Evolutionary conservation across 257 asterid genomes (phyloP).

Genomic region (Nicotiana tabacum): DNA sequence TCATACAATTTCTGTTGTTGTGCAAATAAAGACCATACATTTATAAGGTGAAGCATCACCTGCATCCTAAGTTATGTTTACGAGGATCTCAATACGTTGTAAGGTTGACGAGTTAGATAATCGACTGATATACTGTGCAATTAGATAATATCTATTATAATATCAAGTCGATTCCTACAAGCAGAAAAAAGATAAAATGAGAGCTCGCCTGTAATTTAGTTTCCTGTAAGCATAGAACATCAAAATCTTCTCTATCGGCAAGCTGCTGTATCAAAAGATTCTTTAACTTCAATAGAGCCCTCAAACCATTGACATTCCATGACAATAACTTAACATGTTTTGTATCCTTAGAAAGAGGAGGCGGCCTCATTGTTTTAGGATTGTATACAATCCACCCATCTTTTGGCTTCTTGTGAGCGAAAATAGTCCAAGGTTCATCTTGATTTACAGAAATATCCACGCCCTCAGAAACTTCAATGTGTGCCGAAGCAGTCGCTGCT

Average conservation of each 20-base stretch:
- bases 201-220: conserved; percentile 80
- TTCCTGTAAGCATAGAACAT: conserved; percentile 91
- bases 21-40: not conserved
- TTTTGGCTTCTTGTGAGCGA: conserved; percentile 86
- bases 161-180: not conserved
- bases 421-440: conserved; percentile 85
- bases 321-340: conserved; percentile 71
- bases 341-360: conserved; percentile 46
- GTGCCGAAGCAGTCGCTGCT: conserved; percentile 28
- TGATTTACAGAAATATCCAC: conserved; percentile 25
- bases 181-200: not conserved
- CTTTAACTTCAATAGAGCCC: conserved; percentile 74
- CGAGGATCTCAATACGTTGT: not conserved
- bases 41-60: not conserved
- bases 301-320: conserved; percentile 95
- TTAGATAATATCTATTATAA: not conserved
- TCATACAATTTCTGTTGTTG: not conserved
- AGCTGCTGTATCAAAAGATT: conserved; percentile 62
- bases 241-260: conserved; percentile 77
- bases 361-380: conserved; percentile 88
- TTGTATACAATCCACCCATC: conserved; percentile 80
- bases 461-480: conserved; percentile 24
- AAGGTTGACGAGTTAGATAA: not conserved
- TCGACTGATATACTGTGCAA: not conserved
- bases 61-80: not conserved